Percentiles rank a stretch among this genome's conserved stretches.
phyloP scores from a whole-genome alignment of 257 asterid genomes.

The Lantana camara region DNA sequence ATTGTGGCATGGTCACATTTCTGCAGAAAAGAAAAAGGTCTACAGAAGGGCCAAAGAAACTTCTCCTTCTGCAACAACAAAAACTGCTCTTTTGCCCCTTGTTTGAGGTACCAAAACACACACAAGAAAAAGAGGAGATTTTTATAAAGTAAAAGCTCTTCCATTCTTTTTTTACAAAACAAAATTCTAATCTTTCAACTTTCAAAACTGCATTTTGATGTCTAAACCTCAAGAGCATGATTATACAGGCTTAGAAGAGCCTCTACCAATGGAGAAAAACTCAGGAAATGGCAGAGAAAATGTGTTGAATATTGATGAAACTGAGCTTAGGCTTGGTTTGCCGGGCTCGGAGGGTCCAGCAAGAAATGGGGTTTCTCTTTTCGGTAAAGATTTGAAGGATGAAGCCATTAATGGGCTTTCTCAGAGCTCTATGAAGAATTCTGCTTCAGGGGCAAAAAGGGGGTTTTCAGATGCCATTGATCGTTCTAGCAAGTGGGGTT shows the following conservation, averaged over 20 bases:
- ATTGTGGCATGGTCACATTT: neutral
- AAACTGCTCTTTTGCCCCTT: neutral
- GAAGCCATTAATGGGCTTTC: constrained; percentile 22
- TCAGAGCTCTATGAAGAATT: constrained; percentile 32
- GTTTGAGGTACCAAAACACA: constrained; percentile 20
- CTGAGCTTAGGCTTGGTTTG: constrained; percentile 69
- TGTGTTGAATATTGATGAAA: constrained; percentile 47
- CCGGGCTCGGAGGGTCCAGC: constrained; percentile 60
- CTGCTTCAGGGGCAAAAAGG: constrained; percentile 56
- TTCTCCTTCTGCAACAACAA: constrained; percentile 33
- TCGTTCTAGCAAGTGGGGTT: constrained; percentile 57
- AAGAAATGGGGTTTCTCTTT: constrained; percentile 46
- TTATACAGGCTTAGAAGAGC: constrained; percentile 51
- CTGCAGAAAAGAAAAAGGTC: constrained; percentile 7
- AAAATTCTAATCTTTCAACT: constrained; percentile 10
- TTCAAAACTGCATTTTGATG: constrained; percentile 23
- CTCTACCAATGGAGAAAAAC: constrained; percentile 37
- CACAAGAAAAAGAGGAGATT: neutral
- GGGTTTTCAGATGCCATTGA: constrained; percentile 60
- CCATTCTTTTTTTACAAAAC: neutral
- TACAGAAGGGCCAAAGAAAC: constrained; percentile 43
- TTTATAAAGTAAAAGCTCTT: constrained; percentile 1
- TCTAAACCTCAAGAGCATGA: constrained; percentile 49
- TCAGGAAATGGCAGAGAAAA: constrained; percentile 22
- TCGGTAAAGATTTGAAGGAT: constrained; percentile 49